Conservation (phyloP, 305 asterid species). For the Fraxinus latifolia region DNA sequence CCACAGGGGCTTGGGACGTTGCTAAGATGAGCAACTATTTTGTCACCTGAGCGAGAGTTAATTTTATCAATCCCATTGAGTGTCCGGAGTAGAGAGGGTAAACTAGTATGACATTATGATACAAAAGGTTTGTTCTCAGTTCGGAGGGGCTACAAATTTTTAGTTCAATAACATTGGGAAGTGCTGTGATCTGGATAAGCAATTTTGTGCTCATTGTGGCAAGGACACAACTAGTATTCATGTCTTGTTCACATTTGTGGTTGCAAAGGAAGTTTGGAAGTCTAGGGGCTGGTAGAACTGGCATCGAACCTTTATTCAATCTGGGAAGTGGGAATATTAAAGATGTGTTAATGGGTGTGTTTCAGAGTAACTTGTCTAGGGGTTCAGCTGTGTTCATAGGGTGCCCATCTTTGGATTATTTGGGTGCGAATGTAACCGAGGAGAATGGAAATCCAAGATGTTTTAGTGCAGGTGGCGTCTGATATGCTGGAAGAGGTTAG, state of each 20-base stretch:
- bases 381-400: neutral
- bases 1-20: no score
- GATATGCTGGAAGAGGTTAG: no score
- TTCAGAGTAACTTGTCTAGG: neutral
- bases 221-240: neutral
- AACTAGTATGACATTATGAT: no score
- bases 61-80: no score
- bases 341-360: neutral
- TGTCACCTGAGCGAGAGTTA: no score
- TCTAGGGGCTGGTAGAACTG: neutral
- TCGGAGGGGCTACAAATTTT: no score
- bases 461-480: no score
- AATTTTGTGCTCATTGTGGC: neutral
- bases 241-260: neutral
- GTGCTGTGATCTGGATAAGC: neutral
- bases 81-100: no score
- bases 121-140: no score
- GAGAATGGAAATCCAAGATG: neutral
- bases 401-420: neutral
- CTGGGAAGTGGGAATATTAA: neutral
- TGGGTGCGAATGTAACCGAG: neutral
- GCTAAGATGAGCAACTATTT: no score
- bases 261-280: neutral
- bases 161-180: no score
- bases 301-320: neutral